Percentiles rank a stretch among this genome's conserved stretches.
Evolutionary conservation across 371 early-diverging fungal genomes (phyloP).

Genomic region (Ordospora colligata): DNA sequence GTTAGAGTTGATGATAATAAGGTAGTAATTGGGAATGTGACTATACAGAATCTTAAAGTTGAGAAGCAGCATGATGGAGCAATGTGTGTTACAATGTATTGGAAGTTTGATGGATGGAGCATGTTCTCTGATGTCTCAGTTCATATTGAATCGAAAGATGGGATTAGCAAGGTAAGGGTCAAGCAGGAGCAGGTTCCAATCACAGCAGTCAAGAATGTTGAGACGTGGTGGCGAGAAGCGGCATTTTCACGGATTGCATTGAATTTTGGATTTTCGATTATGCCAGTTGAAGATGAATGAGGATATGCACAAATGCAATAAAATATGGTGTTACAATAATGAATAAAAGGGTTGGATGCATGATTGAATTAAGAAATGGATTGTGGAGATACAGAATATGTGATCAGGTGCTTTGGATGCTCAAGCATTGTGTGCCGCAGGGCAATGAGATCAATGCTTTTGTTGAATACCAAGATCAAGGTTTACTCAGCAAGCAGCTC

Average conservation of each 20-base stretch:
- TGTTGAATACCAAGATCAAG: conserved; percentile 6
- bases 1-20: neutral
- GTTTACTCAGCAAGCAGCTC: conserved; percentile 6
- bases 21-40: neutral
- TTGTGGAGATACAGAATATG: neutral
- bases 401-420: conserved; percentile 22
- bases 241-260: conserved; percentile 25
- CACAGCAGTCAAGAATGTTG: conserved; percentile 3
- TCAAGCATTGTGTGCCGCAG: neutral
- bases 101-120: conserved; percentile 35
- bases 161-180: conserved; percentile 21
- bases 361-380: neutral
- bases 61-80: neutral
- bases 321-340: neutral
- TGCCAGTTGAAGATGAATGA: neutral
- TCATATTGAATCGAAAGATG: neutral
- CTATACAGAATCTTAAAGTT: neutral
- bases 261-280: conserved; percentile 32
- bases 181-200: conserved; percentile 27
- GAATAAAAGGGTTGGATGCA: neutral
- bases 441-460: conserved; percentile 9
- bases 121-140: conserved; percentile 21
- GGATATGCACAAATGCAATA: neutral
- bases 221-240: conserved; percentile 29
- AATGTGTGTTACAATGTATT: conserved; percentile 9